Evolutionary conservation across 2,329 filamentous ascomycete species (phyloP), one percentile per base, ranked within the genome.

Genomic region (Diaporthe humulicola): DNA sequence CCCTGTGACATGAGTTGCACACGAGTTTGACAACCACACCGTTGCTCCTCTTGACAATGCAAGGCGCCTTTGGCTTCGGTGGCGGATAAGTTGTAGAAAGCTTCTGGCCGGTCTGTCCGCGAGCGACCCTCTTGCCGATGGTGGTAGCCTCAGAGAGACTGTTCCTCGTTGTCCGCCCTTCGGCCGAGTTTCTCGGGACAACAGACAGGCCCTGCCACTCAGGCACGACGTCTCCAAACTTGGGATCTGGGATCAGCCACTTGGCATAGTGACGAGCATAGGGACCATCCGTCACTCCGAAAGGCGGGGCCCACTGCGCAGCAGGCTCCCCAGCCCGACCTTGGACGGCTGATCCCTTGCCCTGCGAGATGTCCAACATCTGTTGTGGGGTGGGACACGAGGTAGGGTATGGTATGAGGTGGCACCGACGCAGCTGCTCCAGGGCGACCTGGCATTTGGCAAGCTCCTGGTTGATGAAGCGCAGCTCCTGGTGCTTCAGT

Each of bases 191-290:
- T 76, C 84, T 83, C 52, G 83, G 81, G 69, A 82, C 80, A 75
- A 88, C 87, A 74, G 83, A 77, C 64, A 84, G 82, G 42, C 84
- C 84, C 74, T 85, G 84, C 79, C 84, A 83, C 78, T 89, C 86
- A 58, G 86, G 86, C 75, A 88, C 85, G 52, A 88, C 82, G 74
- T 93, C 94, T 82, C 98, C 96, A 83, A 98, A 98, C 66, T 91
- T 91, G 74, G 94, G 90, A 84, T 98, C 95, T 70, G 94, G 94
- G 75, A 98, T 92, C 78, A 99, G 91, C 97, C 97, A 99, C 87
- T 94, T 95, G 82, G 95, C 93, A 85, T 98, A 98, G 86, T 98
- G 97, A 79, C 95, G 93, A 76, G 95, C 93, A 85, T 98, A 98
- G 3, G 97, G 96, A 15, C 97, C 97, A 80, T 98, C 95, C 22